Percentiles rank a stretch among this genome's conserved stretches.
Conservation (phyloP, 139 green algal species). For the Pleodorina starrii region DNA sequence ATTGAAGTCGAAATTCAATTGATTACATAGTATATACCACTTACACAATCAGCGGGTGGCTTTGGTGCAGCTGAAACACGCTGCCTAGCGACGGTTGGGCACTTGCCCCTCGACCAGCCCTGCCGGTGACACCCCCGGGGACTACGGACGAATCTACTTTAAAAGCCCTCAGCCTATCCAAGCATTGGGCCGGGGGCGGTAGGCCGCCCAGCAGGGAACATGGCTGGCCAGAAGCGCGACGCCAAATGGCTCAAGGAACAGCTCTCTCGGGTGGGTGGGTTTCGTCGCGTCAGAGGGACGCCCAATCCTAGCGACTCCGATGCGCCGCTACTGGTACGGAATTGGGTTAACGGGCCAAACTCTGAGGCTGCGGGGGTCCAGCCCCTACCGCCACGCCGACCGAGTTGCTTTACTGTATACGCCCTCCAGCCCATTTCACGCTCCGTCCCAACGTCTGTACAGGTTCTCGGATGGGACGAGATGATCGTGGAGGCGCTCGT, state of each 20-base stretch:
- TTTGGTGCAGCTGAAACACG: not conserved
- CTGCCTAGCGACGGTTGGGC: not conserved
- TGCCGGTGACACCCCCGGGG: too few relatives aligned
- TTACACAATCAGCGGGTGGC: too few relatives aligned
- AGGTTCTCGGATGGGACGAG: slow-evolving; percentile 42
- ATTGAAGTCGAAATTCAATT: too few relatives aligned
- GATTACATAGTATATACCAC: too few relatives aligned
- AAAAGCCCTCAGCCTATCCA: not conserved
- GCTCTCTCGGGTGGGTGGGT: slow-evolving; percentile 25
- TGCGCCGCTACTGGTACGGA: too few relatives aligned
- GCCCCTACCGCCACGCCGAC: too few relatives aligned
- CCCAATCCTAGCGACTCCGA: too few relatives aligned
- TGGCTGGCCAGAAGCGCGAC: not conserved
- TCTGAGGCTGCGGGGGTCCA: too few relatives aligned
- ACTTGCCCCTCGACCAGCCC: not conserved
- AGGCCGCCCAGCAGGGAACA: not conserved
- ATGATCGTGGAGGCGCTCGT: slow-evolving; percentile 29
- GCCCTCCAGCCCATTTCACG: too few relatives aligned
- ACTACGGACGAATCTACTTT: not conserved
- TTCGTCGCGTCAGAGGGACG: too few relatives aligned
- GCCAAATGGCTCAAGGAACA: slow-evolving; percentile 31
- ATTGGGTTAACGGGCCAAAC: too few relatives aligned
- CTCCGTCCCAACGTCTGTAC: not conserved
- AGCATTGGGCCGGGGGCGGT: not conserved
- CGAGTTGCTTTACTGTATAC: too few relatives aligned